phyloP scores from a whole-genome alignment of 2,329 filamentous ascomycete species.

The Botrytis aclada region DNA sequence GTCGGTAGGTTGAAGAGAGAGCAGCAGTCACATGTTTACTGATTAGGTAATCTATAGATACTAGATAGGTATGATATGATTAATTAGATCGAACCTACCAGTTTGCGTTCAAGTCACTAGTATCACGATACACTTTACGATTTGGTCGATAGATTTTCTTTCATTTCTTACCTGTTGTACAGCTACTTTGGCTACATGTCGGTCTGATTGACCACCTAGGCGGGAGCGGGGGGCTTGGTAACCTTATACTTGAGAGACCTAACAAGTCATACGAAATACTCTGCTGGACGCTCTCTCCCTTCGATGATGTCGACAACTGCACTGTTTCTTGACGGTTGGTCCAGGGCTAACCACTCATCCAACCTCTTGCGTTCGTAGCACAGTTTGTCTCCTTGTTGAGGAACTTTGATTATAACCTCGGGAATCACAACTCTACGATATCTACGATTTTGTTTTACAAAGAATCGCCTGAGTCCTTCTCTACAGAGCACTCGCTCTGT shows the following conservation, averaged over 20 bases:
- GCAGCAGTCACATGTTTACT: not conserved
- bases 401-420: not conserved
- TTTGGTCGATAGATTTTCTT: not conserved
- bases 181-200: not conserved
- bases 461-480: not conserved
- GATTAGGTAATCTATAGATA: too few relatives aligned
- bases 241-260: not conserved
- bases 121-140: not conserved
- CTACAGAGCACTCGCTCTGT: not conserved
- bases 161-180: not conserved
- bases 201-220: not conserved
- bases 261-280: too few relatives aligned
- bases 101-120: not conserved
- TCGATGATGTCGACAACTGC: not conserved
- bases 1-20: not conserved
- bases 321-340: not conserved
- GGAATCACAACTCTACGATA: not conserved
- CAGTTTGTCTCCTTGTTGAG: not conserved
- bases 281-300: not conserved
- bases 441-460: not conserved
- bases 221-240: not conserved
- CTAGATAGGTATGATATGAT: too few relatives aligned
- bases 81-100: too few relatives aligned
- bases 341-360: not conserved
- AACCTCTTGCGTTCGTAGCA: not conserved